A percentile compares a stretch with the other conserved stretches of the same genome.
Evolutionary conservation across 2,329 filamentous ascomycete genomes (phyloP).

Genomic region (Corniculantispora saksenae): DNA sequence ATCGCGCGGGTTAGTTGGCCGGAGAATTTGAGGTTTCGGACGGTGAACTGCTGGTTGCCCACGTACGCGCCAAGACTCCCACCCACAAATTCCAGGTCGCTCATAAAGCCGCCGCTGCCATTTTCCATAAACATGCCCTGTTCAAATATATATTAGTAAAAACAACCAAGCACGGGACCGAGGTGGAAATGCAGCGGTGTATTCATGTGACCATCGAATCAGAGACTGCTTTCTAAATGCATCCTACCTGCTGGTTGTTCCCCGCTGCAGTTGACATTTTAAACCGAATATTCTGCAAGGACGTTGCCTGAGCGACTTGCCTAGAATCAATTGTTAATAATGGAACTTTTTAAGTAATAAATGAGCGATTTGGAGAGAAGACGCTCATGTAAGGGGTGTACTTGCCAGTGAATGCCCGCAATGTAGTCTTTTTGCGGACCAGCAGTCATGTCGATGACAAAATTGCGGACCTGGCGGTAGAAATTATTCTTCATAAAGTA

Average conservation of each 20-base stretch:
- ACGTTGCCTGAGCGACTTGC: conserved; percentile 62
- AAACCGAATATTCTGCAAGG: conserved; percentile 53
- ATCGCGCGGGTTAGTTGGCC: conserved; percentile 61
- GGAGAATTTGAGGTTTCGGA: conserved; percentile 66
- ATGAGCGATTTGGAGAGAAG: conserved; percentile 20
- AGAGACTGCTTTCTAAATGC: too few relatives aligned
- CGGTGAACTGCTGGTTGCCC: conserved; percentile 70
- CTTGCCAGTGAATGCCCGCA: too few relatives aligned
- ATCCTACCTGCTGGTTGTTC: too few relatives aligned
- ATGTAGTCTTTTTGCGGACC: too few relatives aligned
- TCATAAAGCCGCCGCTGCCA: too few relatives aligned
- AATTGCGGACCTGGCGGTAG: conserved; percentile 64
- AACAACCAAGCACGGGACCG: too few relatives aligned
- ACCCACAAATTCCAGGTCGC: conserved; percentile 63
- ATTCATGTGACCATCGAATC: too few relatives aligned
- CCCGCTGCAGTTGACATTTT: conserved; percentile 40
- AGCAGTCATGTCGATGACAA: conserved; percentile 57
- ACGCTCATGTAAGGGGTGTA: too few relatives aligned
- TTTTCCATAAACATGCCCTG: conserved; percentile 32
- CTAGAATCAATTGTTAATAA: conserved; percentile 56
- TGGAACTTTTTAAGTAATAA: conserved; percentile 20
- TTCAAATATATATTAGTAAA: background rate
- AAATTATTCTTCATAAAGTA: conserved; percentile 66
- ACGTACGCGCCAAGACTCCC: conserved; percentile 49
- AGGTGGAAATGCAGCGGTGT: too few relatives aligned